Conservation (phyloP, 495 filamentous ascomycete genomes). For the Penicillium ochrochloron region DNA sequence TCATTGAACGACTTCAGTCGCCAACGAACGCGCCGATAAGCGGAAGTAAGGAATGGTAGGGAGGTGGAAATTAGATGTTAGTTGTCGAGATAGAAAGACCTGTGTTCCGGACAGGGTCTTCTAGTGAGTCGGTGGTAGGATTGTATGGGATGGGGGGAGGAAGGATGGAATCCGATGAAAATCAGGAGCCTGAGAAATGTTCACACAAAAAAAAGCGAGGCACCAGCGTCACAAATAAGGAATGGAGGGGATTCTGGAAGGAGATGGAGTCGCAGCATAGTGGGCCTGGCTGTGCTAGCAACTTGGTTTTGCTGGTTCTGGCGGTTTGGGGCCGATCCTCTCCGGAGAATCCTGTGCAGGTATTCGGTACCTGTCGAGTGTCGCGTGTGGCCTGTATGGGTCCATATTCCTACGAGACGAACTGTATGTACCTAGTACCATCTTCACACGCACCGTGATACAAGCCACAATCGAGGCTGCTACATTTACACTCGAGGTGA, state of each 20-base stretch:
- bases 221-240: slow-evolving; percentile 6
- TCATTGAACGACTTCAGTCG: slow-evolving; percentile 66
- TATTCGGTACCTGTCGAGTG: slow-evolving; percentile 17
- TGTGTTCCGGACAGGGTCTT: slow-evolving; percentile 14
- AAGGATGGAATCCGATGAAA: slow-evolving; percentile 9
- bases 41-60: slow-evolving; percentile 19
- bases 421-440: background rate
- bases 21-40: slow-evolving; percentile 61
- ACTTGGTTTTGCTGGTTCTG: background rate
- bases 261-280: slow-evolving; percentile 35
- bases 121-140: background rate
- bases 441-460: background rate
- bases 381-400: background rate
- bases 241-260: slow-evolving; percentile 30
- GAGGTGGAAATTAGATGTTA: background rate
- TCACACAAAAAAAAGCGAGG: slow-evolving; percentile 16
- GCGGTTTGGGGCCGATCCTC: slow-evolving; percentile 34
- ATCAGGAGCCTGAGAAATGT: slow-evolving; percentile 9
- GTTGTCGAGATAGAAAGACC: background rate
- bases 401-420: background rate
- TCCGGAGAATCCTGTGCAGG: slow-evolving; percentile 34
- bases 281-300: slow-evolving; percentile 15
- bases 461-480: slow-evolving; percentile 2
- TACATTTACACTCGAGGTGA: background rate
- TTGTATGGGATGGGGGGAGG: slow-evolving; percentile 8